A percentile compares a stretch with the other conserved stretches of the same genome.
Conservation (phyloP, 2,329 filamentous ascomycete species). For the Arthrobotrys iridis region DNA sequence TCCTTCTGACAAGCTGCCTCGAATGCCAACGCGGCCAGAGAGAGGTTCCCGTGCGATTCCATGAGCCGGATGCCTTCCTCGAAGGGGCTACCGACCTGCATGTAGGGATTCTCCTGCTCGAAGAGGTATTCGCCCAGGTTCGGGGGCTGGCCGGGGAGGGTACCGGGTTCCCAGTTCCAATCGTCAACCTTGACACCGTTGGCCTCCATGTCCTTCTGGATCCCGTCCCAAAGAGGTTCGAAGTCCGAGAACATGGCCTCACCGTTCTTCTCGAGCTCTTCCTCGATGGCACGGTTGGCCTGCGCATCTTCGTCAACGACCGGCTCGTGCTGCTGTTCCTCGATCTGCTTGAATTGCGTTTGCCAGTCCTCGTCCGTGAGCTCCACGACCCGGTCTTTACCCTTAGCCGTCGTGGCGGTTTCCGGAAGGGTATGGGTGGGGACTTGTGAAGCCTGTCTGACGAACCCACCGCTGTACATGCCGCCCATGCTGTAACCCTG, state of each 20-base stretch:
- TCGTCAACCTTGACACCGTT: constrained; percentile 77
- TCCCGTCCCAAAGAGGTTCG: constrained; percentile 86
- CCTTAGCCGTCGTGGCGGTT: constrained; percentile 68
- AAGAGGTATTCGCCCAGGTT: constrained; percentile 88
- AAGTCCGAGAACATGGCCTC: constrained; percentile 81
- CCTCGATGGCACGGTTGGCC: constrained; percentile 80
- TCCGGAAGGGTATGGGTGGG: constrained; percentile 62
- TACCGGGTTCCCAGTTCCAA: constrained; percentile 73
- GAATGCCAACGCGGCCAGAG: constrained; percentile 90
- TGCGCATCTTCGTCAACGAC: constrained; percentile 64
- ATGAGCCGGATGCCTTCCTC: constrained; percentile 93
- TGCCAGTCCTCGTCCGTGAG: constrained; percentile 95
- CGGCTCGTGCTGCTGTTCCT: constrained; percentile 70
- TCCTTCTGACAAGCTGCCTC: constrained; percentile 94
- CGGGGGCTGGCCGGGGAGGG: constrained; percentile 68
- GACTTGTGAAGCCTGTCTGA: constrained; percentile 64
- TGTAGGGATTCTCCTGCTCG: constrained; percentile 91
- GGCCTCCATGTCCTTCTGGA: constrained; percentile 71
- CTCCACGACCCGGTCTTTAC: constrained; percentile 93
- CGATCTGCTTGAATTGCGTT: constrained; percentile 91
- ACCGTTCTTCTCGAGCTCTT: constrained; percentile 83
- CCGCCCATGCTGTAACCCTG: constrained; percentile 58
- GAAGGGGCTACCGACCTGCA: constrained; percentile 82
- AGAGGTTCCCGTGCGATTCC: constrained; percentile 91
- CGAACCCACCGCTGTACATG: constrained; percentile 61